phyloP scores from a whole-genome alignment of 2,329 filamentous ascomycete genomes.

The Aureobasidium sp. region DNA sequence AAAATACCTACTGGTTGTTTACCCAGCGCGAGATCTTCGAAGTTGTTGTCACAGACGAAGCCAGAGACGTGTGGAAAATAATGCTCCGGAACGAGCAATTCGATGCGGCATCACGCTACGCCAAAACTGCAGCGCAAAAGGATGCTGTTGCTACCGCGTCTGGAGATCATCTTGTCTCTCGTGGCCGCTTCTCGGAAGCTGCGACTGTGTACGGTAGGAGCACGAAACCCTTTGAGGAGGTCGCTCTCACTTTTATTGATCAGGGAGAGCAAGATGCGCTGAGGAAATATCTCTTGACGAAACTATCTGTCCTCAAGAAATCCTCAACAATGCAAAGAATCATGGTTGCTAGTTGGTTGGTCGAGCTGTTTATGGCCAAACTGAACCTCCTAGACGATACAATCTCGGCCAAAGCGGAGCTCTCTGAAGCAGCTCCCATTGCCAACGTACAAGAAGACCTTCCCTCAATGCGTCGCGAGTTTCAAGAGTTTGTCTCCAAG shows the following conservation, averaged over 20 bases:
- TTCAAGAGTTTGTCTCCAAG: conserved; percentile 76
- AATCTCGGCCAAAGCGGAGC: conserved; percentile 79
- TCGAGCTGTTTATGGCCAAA: conserved; percentile 96
- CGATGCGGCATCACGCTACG: conserved; percentile 78
- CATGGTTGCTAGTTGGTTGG: conserved; percentile 92
- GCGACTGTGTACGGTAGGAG: conserved; percentile 89
- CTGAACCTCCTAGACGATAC: conserved; percentile 91
- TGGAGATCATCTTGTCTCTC: conserved; percentile 77
- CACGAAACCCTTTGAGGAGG: conserved; percentile 94
- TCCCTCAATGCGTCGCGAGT: conserved; percentile 65
- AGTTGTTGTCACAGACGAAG: conserved; percentile 83
- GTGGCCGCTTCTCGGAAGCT: conserved; percentile 76
- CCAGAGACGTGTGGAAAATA: conserved; percentile 89
- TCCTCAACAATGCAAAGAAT: conserved; percentile 82
- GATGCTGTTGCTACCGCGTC: conserved; percentile 89
- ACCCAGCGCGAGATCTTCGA: conserved; percentile 89
- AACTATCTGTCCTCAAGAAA: conserved; percentile 75
- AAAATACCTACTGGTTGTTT: conserved; percentile 97
- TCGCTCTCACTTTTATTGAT: conserved; percentile 85
- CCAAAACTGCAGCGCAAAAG: conserved; percentile 70
- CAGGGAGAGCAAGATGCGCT: conserved; percentile 83
- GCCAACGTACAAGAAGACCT: conserved; percentile 65
- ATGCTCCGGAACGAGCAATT: conserved; percentile 84
- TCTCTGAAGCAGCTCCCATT: conserved; percentile 58
- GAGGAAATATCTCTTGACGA: conserved; percentile 80